Base-by-base conservation (phyloP, 306 rosid species). In the Cicer bijugum region DNA sequence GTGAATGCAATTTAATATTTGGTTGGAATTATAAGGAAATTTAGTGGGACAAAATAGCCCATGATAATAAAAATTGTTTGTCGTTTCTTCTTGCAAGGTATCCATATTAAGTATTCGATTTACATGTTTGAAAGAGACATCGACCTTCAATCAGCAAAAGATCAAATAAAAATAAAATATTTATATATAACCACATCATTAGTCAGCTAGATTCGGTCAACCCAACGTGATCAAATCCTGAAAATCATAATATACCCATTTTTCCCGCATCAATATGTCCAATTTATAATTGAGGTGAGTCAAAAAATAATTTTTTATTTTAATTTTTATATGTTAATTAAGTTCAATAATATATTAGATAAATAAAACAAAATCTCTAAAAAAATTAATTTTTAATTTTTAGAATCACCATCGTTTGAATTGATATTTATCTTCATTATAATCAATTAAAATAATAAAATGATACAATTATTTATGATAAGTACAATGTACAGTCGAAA, bases 41-140 rank as follows among this genome's bases (percentile, higher is more conserved):
- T 28, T 28, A 28, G 33, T 28, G 33, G 33, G 33, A 28, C 28
- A 28, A 2, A 28, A 28, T 28, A 28, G 51, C 5, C 48, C 51
- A 44, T 42, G 16, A 73, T 33, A 33, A 6, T 4, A 12, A 14
- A 20, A n/a, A 40, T 2, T 55, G 50, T 2, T 72, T 72, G 82
- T 65, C 51, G 37, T 44, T 74, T 59, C 20, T 69, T 16, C 11
- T 74, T 74, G 46, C 53, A 63, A 11, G 68, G 68, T 12, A 59
- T 48, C 38, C 33, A 58, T 8, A 4, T 14, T 46, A 48, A 39
- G 53, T 14, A 52, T 74, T 67, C 72, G n/a, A 67, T 28, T 47
- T 16, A 33, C 58, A 67, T 28, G 12, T 44, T 35, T 67, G 80
- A 80, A 9, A 67, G 19, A 2, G 67, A 68, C 76, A 52, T 12